Conservation (phyloP, 2,329 filamentous ascomycete species). For the Venturia nashicola region DNA sequence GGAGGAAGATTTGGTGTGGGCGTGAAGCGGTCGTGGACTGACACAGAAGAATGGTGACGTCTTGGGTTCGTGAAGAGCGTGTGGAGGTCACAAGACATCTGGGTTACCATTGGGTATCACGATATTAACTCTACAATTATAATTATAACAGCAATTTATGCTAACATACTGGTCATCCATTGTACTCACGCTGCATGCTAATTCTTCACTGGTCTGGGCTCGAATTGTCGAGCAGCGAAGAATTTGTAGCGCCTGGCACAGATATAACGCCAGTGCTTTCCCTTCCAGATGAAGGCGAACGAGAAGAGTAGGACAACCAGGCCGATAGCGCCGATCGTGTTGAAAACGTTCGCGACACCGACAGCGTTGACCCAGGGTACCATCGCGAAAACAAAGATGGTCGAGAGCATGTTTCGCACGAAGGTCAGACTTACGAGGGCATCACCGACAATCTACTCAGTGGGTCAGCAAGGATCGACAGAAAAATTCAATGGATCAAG, state of each 20-base stretch:
- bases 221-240: not conserved
- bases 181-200: not conserved
- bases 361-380: constrained; percentile 28
- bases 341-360: constrained; percentile 29
- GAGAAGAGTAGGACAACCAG: constrained; percentile 19
- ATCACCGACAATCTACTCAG: constrained; percentile 33
- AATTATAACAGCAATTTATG: not conserved
- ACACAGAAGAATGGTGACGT: not conserved
- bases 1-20: not conserved
- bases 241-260: not conserved
- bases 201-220: not conserved
- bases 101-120: not conserved
- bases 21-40: not conserved
- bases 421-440: constrained; percentile 34
- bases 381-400: constrained; percentile 34
- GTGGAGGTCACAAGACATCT: not conserved
- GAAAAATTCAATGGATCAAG: constrained; percentile 1
- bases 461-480: constrained; percentile 9
- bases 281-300: constrained; percentile 13
- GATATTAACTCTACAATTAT: not conserved
- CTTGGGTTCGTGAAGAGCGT: not conserved
- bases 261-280: constrained; percentile 10
- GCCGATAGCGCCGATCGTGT: constrained; percentile 22
- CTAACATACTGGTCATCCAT: not conserved
- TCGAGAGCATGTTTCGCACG: constrained; percentile 31